A percentile compares a stretch with the other conserved stretches of the same genome.
phyloP scores from a whole-genome alignment of 129 eudicot genomes.

The Arctium minus region DNA sequence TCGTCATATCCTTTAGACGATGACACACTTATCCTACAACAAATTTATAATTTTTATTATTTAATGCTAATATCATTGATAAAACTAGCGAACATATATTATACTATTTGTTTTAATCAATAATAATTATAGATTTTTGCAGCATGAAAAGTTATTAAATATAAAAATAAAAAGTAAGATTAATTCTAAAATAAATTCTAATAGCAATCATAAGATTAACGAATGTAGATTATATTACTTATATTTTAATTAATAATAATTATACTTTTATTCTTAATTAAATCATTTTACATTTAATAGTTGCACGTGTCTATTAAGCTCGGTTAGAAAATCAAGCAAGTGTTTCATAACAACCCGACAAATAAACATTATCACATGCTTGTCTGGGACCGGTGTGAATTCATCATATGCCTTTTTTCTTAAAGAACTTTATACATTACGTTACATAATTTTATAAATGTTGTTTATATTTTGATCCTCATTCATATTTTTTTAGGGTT shows the following conservation, averaged over 20 bases:
- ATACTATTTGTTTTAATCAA: background rate
- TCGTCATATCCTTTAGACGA: no score
- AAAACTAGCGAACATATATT: no score
- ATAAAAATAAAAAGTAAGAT: background rate
- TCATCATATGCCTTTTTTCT: background rate
- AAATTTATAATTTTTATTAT: no score
- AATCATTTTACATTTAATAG: background rate
- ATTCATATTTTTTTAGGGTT: no score
- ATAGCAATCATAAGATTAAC: background rate
- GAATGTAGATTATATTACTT: background rate
- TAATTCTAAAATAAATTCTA: background rate
- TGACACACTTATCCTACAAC: no score
- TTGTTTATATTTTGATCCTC: no score
- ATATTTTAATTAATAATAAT: background rate
- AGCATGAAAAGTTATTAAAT: background rate
- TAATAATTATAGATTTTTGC: background rate
- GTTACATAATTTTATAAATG: background rate
- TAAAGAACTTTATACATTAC: background rate
- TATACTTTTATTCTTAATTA: background rate
- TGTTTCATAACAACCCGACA: conserved; percentile 18
- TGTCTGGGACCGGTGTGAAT: conserved; percentile 15
- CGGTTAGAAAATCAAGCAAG: background rate
- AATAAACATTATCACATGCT: conserved; percentile 32
- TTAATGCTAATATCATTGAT: no score
- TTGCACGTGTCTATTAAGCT: conserved; percentile 11